These are phyloP conservation scores for Xylaria sp. DNA, from an alignment of 2,329 filamentous ascomycete species.

Conservation along the genomic window DNA sequence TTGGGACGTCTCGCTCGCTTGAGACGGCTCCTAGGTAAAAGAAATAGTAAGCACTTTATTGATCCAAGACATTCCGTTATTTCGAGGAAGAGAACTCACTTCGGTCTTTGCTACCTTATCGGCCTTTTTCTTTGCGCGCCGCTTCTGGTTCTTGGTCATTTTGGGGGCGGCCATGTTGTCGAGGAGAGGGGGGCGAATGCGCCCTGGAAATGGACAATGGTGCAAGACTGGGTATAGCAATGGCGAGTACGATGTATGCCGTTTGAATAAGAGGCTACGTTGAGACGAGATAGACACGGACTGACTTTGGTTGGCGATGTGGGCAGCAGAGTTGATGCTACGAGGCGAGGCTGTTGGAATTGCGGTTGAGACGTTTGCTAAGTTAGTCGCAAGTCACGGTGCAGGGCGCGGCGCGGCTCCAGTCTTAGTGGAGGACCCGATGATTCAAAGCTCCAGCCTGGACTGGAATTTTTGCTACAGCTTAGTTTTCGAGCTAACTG, in stretches of 20 bases:
- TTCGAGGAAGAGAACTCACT: conserved; percentile 51
- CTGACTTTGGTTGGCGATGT: background rate
- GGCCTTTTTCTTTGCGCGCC: conserved; percentile 93
- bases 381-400: conserved; percentile 16
- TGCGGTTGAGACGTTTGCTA: background rate
- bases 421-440: background rate
- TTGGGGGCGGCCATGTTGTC: conserved; percentile 72
- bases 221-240: background rate
- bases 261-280: background rate
- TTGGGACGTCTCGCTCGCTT: conserved; percentile 45
- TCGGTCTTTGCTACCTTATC: conserved; percentile 75
- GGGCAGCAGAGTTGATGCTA: background rate
- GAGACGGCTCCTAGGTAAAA: conserved; percentile 38
- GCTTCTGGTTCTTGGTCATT: conserved; percentile 92
- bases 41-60: conserved; percentile 18
- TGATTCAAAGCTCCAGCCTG: background rate
- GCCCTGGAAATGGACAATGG: conserved; percentile 23
- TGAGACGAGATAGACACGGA: background rate
- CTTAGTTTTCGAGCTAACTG: background rate
- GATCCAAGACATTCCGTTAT: background rate
- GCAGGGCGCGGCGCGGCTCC: conserved; percentile 9
- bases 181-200: conserved; percentile 32
- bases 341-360: background rate
- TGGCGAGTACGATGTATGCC: background rate
- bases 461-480: background rate